Evolutionary conservation across 139 green algal genomes (phyloP), one percentile per base, ranked within the genome.

Genomic region (Zygnema cylindricum): DNA sequence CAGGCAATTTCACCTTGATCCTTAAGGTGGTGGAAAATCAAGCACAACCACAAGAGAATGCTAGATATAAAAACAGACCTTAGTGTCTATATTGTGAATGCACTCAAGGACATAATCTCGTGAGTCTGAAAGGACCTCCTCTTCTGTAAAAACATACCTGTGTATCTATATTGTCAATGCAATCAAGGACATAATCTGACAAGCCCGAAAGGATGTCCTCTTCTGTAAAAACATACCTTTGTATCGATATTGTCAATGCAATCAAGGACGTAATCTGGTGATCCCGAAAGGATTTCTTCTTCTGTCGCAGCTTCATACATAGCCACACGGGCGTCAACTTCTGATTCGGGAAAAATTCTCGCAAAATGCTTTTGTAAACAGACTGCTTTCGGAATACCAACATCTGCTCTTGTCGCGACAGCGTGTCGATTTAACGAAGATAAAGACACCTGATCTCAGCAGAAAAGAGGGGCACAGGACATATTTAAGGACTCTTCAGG

Each of bases 191-290:
- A 82, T 94, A 98, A 84, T 98, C 95, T 0, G 96, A 95, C 11
- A 77, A 33, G 0, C 95, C 96, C 0, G 54, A 85, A 49, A 99
- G 93, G 71, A 99, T 83, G 82, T 91, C 69, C n/a, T 98, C 95
- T n/a, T n/a, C n/a, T 0, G 76, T 91, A n/a, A 16, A 16, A 63
- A 16, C 84, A 21, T 0, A 96, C 96, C 93, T 99, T 99, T 40
- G 97, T 99, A 94, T 98, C 94, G 21, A 99, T 97, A 93, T 99
- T 99, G 93, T 99, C 97, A 33, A 99, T 99, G 41, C 95, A 96
- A 89, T 99, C 97, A 1, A 99, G 43, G 39, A 99, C 97, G 82
- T 94, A 98, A 84, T 98, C 95, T 0, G 96, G 96, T 11, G 77
- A 33, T 0, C 96, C 96, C 0, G 55, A 86, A 55, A 99, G 93